phyloP scores from a whole-genome alignment of 176 grass and related monocot species.

The Eragrostis nindensis region DNA sequence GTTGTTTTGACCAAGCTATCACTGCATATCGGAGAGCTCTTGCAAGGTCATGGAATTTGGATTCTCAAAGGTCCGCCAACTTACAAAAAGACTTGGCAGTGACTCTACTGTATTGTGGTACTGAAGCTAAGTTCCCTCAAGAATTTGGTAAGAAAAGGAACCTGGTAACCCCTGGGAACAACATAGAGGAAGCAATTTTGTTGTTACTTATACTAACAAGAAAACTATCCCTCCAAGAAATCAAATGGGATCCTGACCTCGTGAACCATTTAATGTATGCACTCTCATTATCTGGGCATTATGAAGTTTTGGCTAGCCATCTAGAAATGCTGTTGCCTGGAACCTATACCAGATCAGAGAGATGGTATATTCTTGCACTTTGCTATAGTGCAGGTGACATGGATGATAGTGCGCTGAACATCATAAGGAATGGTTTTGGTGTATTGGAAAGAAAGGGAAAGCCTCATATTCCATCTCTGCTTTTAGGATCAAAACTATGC shows the following conservation, averaged over 20 bases:
- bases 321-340: conserved; percentile 88
- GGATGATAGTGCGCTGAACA: conserved; percentile 86
- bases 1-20: conserved; percentile 84
- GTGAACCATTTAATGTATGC: conserved; percentile 88
- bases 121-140: conserved; percentile 60
- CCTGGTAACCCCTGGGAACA: conserved; percentile 47
- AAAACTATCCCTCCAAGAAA: conserved; percentile 75
- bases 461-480: conserved; percentile 82
- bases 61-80: conserved; percentile 62
- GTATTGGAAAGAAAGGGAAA: conserved; percentile 79
- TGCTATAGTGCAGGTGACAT: conserved; percentile 78
- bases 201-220: conserved; percentile 76
- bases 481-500: conserved; percentile 94
- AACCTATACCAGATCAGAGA: conserved; percentile 76
- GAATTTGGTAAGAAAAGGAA: conserved; percentile 47
- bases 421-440: conserved; percentile 69
- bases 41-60: conserved; percentile 80
- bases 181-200: conserved; percentile 80
- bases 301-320: conserved; percentile 76
- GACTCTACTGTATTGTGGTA: conserved; percentile 80
- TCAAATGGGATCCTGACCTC: conserved; percentile 85
- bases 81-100: conserved; percentile 87
- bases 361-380: conserved; percentile 96
- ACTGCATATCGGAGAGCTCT: conserved; percentile 70
- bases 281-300: conserved; percentile 80